A percentile compares a stretch with the other conserved stretches of the same genome.
Conservation (phyloP, 371 early-diverging fungal species). For the Lichtheimia ornata region DNA sequence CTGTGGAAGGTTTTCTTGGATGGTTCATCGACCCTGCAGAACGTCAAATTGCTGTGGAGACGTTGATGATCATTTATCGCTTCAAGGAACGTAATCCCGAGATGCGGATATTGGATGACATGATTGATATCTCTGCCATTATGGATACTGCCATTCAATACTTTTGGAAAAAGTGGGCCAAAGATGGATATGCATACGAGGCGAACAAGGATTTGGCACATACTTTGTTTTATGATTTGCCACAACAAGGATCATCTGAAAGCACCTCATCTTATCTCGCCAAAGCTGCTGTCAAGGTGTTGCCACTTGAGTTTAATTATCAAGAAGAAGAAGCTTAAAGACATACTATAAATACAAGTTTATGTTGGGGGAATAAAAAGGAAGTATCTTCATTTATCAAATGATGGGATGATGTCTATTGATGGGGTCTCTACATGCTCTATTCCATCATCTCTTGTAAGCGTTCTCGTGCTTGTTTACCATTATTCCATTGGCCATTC, state of each 20-base stretch:
- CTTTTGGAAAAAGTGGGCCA: slow-evolving; percentile 74
- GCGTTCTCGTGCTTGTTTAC: slow-evolving; percentile 24
- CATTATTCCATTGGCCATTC: slow-evolving; percentile 34
- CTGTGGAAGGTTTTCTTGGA: slow-evolving; percentile 73
- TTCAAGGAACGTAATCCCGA: slow-evolving; percentile 66
- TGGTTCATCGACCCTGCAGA: slow-evolving; percentile 81
- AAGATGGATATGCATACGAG: slow-evolving; percentile 48
- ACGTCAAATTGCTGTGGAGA: slow-evolving; percentile 79
- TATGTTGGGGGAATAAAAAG: neutral
- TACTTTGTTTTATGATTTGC: slow-evolving; percentile 80
- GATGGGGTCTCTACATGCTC: neutral
- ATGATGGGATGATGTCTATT: neutral
- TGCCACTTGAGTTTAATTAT: slow-evolving; percentile 26
- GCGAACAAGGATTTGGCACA: slow-evolving; percentile 67
- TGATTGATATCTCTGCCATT: slow-evolving; percentile 62
- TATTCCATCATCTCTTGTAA: slow-evolving; percentile 5
- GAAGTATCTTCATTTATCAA: too few species aligned
- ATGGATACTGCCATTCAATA: slow-evolving; percentile 65
- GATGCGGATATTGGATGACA: slow-evolving; percentile 49
- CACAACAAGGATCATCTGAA: slow-evolving; percentile 62
- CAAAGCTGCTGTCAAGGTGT: slow-evolving; percentile 24
- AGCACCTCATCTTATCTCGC: slow-evolving; percentile 74
- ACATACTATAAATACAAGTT: neutral
- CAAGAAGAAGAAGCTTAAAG: neutral
- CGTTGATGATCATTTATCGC: slow-evolving; percentile 66